Percentiles rank a stretch among this genome's conserved stretches.
phyloP scores from a whole-genome alignment of 768 basidiomycete genomes.

The Albatrellus ellisii region DNA sequence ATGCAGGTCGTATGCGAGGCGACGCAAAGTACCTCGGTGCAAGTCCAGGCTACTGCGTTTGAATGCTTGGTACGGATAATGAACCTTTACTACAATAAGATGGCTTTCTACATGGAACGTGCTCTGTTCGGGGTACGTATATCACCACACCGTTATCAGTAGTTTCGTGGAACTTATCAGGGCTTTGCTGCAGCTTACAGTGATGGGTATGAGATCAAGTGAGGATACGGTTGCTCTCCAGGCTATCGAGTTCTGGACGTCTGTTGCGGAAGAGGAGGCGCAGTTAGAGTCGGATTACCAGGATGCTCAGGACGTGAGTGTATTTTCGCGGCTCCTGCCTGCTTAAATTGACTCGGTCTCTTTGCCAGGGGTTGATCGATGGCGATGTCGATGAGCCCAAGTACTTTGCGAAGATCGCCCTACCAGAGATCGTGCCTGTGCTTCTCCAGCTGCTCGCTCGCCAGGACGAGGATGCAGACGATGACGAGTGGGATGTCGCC shows the following conservation, averaged over 20 bases:
- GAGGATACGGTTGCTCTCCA: conserved; percentile 91
- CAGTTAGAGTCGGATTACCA: conserved; percentile 52
- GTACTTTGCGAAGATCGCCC: conserved; percentile 87
- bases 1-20: conserved; percentile 99
- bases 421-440: conserved; percentile 91
- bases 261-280: conserved; percentile 95
- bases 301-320: conserved; percentile 77
- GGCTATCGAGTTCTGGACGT: conserved; percentile 99
- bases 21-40: conserved; percentile 68
- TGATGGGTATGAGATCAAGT: conserved; percentile 90
- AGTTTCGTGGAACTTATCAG: neutral
- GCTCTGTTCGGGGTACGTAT: conserved; percentile 85
- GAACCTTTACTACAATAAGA: conserved; percentile 97
- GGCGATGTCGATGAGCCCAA: conserved; percentile 76
- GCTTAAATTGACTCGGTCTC: neutral
- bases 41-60: conserved; percentile 92
- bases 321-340: conserved; percentile 5
- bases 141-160: neutral
- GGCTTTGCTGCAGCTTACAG: conserved; percentile 55
- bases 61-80: conserved; percentile 94
- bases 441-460: conserved; percentile 77
- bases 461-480: conserved; percentile 95
- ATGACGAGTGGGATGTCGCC: conserved; percentile 97
- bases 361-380: conserved; percentile 67
- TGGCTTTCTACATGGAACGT: conserved; percentile 99